Base-by-base conservation (phyloP, 768 basidiomycete genomes). In the Trametes elegans region DNA sequence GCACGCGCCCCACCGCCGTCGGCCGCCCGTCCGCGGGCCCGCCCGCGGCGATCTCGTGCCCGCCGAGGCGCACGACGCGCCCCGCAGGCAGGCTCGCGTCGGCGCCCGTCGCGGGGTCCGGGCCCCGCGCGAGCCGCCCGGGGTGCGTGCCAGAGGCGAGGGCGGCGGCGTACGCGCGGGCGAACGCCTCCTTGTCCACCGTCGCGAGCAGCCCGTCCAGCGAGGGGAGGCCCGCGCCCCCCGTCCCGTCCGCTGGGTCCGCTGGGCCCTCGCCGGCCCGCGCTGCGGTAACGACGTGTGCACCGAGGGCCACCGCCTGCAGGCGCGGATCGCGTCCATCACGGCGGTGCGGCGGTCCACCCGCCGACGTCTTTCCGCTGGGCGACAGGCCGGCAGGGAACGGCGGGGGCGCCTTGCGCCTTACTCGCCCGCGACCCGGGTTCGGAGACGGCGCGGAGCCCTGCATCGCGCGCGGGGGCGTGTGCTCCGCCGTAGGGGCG, bases 241-340 rank as follows among this genome's bases (percentile, higher is more conserved):
- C 34, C 34, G 46, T n/a, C 14, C 13, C 9, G 21, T 18, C 8
- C 32, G n/a, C 31, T 24, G 14, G 46, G 23, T 23, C n/a, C 19
- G 34, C 19, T 28, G 11, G 16, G 10, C 38, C 41, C 24, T 23
- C 26, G 16, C 23, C 50, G 39, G 34, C 18, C 23, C 39, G 53
- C 45, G 32, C 45, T 19, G 29, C 44, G 44, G 32, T 26, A 3
- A 41, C 53, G 31, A 48, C 53, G 26, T 47, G 39, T 23, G 42
- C 10, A 31, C 38, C 46, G 29, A 35, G 31, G 36, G 29, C 16
- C 38, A 47, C 53, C 21, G 31, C 16, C 26, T 26, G 53, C 35
- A 48, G 45, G 53, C 45, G 38, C 23, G 45, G 53, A 48, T 55
- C 53, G 53, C 31, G 53, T n/a, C n/a, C n/a, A n/a, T n/a, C n/a